Percentiles rank a stretch among this genome's conserved stretches.
phyloP scores from a whole-genome alignment of 805 yeast genomes.

The Ogataea nonfermentans region DNA sequence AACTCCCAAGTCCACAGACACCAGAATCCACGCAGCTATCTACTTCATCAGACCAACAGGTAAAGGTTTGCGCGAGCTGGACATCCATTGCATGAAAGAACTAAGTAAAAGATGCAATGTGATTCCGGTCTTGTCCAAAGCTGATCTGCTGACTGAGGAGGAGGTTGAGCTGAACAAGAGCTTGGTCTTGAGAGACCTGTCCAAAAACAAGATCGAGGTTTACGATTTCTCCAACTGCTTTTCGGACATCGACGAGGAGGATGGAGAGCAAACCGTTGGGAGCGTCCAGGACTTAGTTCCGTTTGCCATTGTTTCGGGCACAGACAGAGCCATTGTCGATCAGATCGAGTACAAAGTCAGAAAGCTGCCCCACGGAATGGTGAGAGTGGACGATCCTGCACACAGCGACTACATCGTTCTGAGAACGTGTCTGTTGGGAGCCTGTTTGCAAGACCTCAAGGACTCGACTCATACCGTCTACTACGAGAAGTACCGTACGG shows the following conservation, averaged over 20 bases:
- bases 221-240: conserved; percentile 33
- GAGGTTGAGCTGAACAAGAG: conserved; percentile 48
- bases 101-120: conserved; percentile 70
- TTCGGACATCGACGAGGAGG: conserved; percentile 31
- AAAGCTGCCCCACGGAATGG: conserved; percentile 82
- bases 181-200: conserved; percentile 44
- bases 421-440: conserved; percentile 72
- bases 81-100: conserved; percentile 66
- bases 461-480: conserved; percentile 72
- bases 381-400: conserved; percentile 75
- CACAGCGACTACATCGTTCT: conserved; percentile 78
- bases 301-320: conserved; percentile 89
- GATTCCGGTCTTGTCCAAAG: conserved; percentile 78
- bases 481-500: conserved; percentile 72
- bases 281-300: conserved; percentile 50
- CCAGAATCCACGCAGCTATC: conserved; percentile 79
- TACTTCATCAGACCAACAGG: conserved; percentile 78
- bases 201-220: conserved; percentile 22
- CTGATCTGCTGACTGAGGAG: conserved; percentile 63
- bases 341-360: conserved; percentile 76
- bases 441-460: conserved; percentile 77
- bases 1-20: conserved; percentile 47
- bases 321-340: conserved; percentile 62
- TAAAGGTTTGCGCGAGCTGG: conserved; percentile 62
- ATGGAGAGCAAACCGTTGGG: conserved; percentile 14